Evolutionary conservation across 179 eudicot genomes (phyloP).

Genomic region (Pouteria campechiana): DNA sequence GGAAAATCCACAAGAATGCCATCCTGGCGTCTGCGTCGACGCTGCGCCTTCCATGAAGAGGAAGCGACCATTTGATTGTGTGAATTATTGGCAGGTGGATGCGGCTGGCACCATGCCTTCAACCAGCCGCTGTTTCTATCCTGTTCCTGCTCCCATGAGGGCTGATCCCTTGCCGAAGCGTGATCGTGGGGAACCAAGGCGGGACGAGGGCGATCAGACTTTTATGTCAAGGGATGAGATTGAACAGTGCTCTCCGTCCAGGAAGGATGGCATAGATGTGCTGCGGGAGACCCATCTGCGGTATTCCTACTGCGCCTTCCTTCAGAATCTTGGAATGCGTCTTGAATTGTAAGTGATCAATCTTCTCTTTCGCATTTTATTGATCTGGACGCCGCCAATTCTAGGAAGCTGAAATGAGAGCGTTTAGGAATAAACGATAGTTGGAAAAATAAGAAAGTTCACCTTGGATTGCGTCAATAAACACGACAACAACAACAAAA

Average conservation of each 20-base stretch:
- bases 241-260: slow-evolving; percentile 85
- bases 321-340: slow-evolving; percentile 80
- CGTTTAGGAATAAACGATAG: too few species aligned
- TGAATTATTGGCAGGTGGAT: slow-evolving; percentile 21
- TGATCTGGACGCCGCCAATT: too few species aligned
- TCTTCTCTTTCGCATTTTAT: neutral
- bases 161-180: slow-evolving; percentile 52
- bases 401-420: too few species aligned
- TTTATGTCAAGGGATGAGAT: slow-evolving; percentile 82
- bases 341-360: slow-evolving; percentile 87
- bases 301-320: slow-evolving; percentile 79
- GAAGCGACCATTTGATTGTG: slow-evolving; percentile 27
- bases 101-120: slow-evolving; percentile 7
- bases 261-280: slow-evolving; percentile 94
- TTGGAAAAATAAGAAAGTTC: too few species aligned
- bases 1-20: too few species aligned
- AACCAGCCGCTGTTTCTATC: slow-evolving; percentile 9
- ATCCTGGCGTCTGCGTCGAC: too few species aligned
- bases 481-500: too few species aligned
- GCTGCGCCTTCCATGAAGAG: slow-evolving; percentile 38
- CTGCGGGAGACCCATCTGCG: slow-evolving; percentile 69
- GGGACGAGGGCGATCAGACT: slow-evolving; percentile 45
- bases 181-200: slow-evolving; percentile 36
- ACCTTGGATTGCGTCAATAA: too few species aligned
- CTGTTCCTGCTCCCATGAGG: slow-evolving; percentile 20